A percentile compares a stretch with the other conserved stretches of the same genome.
phyloP scores from a whole-genome alignment of 177 flowering plant genomes.

The Vitis hybrid region DNA sequence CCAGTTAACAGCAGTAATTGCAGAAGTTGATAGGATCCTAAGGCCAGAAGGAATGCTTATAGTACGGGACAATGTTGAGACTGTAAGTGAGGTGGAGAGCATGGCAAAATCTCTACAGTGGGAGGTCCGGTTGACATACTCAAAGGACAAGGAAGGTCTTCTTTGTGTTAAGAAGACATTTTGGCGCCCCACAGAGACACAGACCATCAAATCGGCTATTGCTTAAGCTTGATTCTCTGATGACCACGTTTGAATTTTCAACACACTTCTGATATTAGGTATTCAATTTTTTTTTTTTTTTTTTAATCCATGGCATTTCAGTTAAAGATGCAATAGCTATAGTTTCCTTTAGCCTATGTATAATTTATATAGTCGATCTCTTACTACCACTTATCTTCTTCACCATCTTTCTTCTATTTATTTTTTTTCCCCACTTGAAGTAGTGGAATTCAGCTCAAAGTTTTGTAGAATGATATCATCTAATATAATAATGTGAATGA shows the following conservation, averaged over 20 bases:
- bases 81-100: conserved; percentile 41
- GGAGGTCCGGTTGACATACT: conserved; percentile 44
- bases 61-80: conserved; percentile 49
- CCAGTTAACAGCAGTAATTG: conserved; percentile 40
- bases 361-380: background rate
- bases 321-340: background rate
- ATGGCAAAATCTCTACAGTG: conserved; percentile 52
- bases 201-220: conserved; percentile 38
- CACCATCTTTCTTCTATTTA: background rate
- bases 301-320: no score
- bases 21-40: conserved; percentile 60
- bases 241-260: no score
- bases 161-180: conserved; percentile 48
- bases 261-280: background rate
- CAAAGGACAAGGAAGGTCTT: conserved; percentile 49
- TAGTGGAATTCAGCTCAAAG: background rate
- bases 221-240: conserved; percentile 15
- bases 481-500: background rate
- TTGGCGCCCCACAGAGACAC: conserved; percentile 56
- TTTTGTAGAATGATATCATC: conserved; percentile 5
- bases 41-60: conserved; percentile 66
- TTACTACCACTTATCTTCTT: background rate
- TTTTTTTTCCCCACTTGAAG: background rate
- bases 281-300: background rate
- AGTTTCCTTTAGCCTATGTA: background rate